Conservation (phyloP, 164 flowering plant genomes). For the Dillenia turbinata region DNA sequence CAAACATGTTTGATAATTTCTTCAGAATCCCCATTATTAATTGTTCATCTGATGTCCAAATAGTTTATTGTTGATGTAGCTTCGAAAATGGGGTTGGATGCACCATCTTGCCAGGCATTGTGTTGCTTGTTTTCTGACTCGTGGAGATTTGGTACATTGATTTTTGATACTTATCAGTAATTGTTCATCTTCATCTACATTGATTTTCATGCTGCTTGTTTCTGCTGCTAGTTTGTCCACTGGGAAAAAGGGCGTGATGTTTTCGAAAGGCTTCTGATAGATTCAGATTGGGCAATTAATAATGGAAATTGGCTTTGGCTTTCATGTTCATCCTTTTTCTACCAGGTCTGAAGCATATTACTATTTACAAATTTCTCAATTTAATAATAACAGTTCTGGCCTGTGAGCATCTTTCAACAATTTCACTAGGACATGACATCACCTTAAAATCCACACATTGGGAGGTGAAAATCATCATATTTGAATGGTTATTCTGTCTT, state of each 20-base stretch:
- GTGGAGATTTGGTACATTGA: conserved; percentile 83
- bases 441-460: too few species aligned
- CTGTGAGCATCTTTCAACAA: too few species aligned
- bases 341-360: conserved; percentile 52
- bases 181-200: neutral
- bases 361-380: neutral
- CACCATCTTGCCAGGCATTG: conserved; percentile 97
- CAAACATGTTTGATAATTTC: too few species aligned
- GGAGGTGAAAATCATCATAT: too few species aligned
- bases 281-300: conserved; percentile 96
- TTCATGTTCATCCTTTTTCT: conserved; percentile 94
- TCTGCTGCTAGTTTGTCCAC: conserved; percentile 63
- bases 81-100: conserved; percentile 95
- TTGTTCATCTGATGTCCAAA: too few species aligned
- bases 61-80: conserved; percentile 32
- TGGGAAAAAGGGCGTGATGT: conserved; percentile 98
- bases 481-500: too few species aligned
- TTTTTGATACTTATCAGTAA: neutral
- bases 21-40: too few species aligned
- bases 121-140: conserved; percentile 95
- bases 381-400: too few species aligned
- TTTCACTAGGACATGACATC: too few species aligned
- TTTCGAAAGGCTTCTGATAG: conserved; percentile 87
- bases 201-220: conserved; percentile 5
- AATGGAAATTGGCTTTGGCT: conserved; percentile 98